These are phyloP conservation scores for Musa itinerans DNA, from an alignment of 176 grass and related monocot species.

Conservation along the genomic window DNA sequence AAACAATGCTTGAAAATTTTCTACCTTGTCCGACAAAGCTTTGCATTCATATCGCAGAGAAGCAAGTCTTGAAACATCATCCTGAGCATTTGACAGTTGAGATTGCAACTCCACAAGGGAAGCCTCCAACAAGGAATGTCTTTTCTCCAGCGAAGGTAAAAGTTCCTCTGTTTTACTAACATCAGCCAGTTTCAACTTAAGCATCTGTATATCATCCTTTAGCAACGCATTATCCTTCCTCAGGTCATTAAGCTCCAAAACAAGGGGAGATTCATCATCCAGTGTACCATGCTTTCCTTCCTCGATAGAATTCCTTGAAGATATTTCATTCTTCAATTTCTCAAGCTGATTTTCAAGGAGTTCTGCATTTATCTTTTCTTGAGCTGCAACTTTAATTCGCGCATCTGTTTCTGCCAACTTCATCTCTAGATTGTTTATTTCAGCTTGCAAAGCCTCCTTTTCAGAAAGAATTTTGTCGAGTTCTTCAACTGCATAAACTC, in stretches of 20 bases:
- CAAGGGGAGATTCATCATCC: conserved; percentile 23
- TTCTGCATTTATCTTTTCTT: conserved; percentile 32
- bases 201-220: conserved; percentile 43
- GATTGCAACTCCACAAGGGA: conserved; percentile 49
- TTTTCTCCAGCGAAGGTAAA: conserved; percentile 56
- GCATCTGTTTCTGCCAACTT: conserved; percentile 53
- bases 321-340: conserved; percentile 27
- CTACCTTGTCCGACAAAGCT: conserved; percentile 53
- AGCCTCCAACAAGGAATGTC: conserved; percentile 44
- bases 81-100: conserved; percentile 38
- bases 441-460: conserved; percentile 59
- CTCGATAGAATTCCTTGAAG: conserved; percentile 20
- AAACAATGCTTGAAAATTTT: conserved; percentile 49
- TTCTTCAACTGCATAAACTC: conserved; percentile 49
- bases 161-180: conserved; percentile 48
- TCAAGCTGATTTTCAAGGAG: conserved; percentile 31
- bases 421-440: conserved; percentile 57
- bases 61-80: conserved; percentile 44
- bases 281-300: conserved; percentile 13
- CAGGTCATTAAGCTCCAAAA: conserved; percentile 38
- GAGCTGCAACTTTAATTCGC: conserved; percentile 32
- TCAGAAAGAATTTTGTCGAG: conserved; percentile 78
- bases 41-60: conserved; percentile 34
- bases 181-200: conserved; percentile 45
- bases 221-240: conserved; percentile 57